Evolutionary conservation across 345 rosid genomes (phyloP), one percentile per base, ranked within the genome.

Genomic region (Gossypium bickii): DNA sequence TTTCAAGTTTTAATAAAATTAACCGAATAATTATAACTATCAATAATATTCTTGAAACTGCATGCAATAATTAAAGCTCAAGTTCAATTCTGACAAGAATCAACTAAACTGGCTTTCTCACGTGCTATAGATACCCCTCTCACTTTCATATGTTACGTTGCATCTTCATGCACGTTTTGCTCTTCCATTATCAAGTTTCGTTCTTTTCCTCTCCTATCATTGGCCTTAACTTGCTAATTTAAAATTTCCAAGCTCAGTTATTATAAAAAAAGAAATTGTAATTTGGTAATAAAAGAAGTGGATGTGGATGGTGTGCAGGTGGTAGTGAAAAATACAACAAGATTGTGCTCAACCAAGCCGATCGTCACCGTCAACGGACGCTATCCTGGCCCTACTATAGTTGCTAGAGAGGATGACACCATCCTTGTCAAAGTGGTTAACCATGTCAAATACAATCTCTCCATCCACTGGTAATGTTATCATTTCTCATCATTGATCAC

Each of bases 361-460:
- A 20, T 20, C 0, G 20, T 20, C 20, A 20, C 20, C 20, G 20
- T 94, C 17, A 94, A 94, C 22, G 97, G 93, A 5, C 63, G 58
- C 38, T 86, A 80, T 81, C 89, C 88, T 3, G 92, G 94, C 16
- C 97, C 91, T 4, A 80, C 86, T 4, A 25, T 87, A 6, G 79
- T 80, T 17, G 92, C 89, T 0, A 79, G 93, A 53, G 93, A 89
- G 67, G 93, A 80, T n/a, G 93, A 89, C 77, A 85, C 81, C 0
- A 76, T 87, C 17, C 84, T 86, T 13, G 83, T 89, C 34, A 89
- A 81, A 73, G 93, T 89, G 3, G 88, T 82, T 70, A 89, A 89
- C 85, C 89, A 85, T 72, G 89, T 88, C 79, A 75, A 78, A 27
- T 88, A 88, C 78, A 90, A 90, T 48, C 53, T 89, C 25, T 81